These are phyloP conservation scores for Carex parvula DNA, from an alignment of 176 grass and related monocot genomes.

Conservation along the genomic window DNA sequence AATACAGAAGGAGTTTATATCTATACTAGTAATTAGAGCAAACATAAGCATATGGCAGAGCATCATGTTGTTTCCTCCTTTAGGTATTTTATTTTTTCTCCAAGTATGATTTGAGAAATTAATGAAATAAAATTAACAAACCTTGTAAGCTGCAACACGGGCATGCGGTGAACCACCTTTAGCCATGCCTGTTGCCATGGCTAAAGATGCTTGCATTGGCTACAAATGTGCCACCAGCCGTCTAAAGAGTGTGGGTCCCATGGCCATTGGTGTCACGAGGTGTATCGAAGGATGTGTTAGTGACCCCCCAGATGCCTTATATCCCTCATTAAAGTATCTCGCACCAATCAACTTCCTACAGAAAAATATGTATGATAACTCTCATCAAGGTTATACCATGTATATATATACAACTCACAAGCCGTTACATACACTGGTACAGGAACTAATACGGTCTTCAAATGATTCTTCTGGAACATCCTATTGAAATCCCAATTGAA, in stretches of 20 bases:
- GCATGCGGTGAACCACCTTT: constrained; percentile 56
- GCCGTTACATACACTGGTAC: too few species aligned
- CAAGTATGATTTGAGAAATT: neutral
- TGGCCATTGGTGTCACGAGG: constrained; percentile 61
- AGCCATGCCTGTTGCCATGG: constrained; percentile 47
- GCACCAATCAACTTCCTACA: constrained; percentile 77
- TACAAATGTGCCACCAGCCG: constrained; percentile 46
- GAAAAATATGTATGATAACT: neutral
- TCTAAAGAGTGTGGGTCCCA: constrained; percentile 66
- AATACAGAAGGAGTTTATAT: neutral
- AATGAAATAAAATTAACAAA: neutral
- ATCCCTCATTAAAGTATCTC: constrained; percentile 73
- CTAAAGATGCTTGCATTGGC: constrained; percentile 34
- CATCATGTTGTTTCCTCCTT: neutral
- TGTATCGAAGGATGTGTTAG: constrained; percentile 20
- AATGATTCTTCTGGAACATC: too few species aligned
- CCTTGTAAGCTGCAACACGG: constrained; percentile 61
- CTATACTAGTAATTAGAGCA: neutral
- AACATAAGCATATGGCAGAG: too few species aligned
- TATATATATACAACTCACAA: too few species aligned
- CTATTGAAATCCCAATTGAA: neutral
- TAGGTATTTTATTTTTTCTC: neutral
- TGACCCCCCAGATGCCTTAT: neutral
- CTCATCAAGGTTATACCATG: too few species aligned
- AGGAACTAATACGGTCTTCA: too few species aligned